Evolutionary conservation across 305 asterid species (phyloP).

Genomic region (Plantago rigida): DNA sequence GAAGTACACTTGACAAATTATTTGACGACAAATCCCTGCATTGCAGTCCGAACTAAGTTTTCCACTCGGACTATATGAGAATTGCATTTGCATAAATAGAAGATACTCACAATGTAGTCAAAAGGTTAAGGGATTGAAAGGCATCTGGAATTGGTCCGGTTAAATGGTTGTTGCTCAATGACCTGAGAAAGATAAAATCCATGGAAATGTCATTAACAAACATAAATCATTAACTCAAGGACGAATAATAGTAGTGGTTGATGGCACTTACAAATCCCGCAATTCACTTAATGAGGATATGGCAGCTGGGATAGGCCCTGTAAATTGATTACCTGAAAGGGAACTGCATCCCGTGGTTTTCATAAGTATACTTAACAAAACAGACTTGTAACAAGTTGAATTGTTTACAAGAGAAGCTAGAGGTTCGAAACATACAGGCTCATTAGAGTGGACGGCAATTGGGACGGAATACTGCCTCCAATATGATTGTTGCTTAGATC

Average conservation of each 20-base stretch:
- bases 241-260: background rate
- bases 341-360: slow-evolving; percentile 35
- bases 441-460: slow-evolving; percentile 57
- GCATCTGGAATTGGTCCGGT: slow-evolving; percentile 77
- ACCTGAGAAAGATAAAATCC: slow-evolving; percentile 37
- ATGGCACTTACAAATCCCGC: slow-evolving; percentile 50
- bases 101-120: slow-evolving; percentile 48
- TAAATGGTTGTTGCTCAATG: slow-evolving; percentile 51
- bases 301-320: slow-evolving; percentile 52
- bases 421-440: slow-evolving; percentile 53
- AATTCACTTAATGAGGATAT: slow-evolving; percentile 53
- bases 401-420: background rate
- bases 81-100: slow-evolving; percentile 11
- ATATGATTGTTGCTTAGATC: slow-evolving; percentile 77
- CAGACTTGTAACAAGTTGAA: background rate
- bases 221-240: background rate
- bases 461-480: slow-evolving; percentile 68
- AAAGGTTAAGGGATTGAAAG: slow-evolving; percentile 43
- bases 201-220: background rate
- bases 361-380: slow-evolving; percentile 11
- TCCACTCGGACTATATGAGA: slow-evolving; percentile 8
- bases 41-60: slow-evolving; percentile 9
- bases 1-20: slow-evolving; percentile 60
- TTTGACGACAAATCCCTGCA: slow-evolving; percentile 79
- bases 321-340: slow-evolving; percentile 63